phyloP scores from a whole-genome alignment of 2,329 filamentous ascomycete species.

The Botrytis deweyae region DNA sequence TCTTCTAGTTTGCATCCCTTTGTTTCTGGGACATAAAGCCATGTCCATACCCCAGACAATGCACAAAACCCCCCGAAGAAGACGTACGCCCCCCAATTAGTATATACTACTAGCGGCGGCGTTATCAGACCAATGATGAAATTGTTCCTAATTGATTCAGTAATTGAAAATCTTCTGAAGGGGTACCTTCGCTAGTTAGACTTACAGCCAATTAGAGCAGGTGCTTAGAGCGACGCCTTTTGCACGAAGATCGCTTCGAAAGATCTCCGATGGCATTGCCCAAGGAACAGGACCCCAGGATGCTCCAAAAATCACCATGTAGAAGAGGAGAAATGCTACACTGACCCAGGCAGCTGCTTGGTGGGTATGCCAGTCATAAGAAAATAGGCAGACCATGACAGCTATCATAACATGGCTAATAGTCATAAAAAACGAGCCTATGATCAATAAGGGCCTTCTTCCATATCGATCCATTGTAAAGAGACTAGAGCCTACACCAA shows the following conservation, averaged over 20 bases:
- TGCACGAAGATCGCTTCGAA: constrained; percentile 56
- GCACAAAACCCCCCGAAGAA: constrained; percentile 54
- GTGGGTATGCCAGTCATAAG: constrained; percentile 50
- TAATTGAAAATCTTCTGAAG: neutral
- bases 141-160: constrained; percentile 9
- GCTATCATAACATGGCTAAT: constrained; percentile 52
- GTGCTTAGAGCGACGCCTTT: constrained; percentile 66
- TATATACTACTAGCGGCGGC: constrained; percentile 59
- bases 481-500: constrained; percentile 48
- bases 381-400: constrained; percentile 53
- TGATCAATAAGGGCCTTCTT: constrained; percentile 47
- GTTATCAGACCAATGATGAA: constrained; percentile 53
- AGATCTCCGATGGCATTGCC: constrained; percentile 57
- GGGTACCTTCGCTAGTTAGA: neutral
- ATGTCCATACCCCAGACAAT: constrained; percentile 49
- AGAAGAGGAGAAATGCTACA: constrained; percentile 57
- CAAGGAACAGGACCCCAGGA: constrained; percentile 34
- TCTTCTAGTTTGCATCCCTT: constrained; percentile 56
- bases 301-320: constrained; percentile 58
- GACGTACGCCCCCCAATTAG: constrained; percentile 54
- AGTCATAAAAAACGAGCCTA: constrained; percentile 47
- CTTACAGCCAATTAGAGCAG: constrained; percentile 58
- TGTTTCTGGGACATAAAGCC: constrained; percentile 46
- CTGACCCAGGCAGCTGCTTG: constrained; percentile 52
- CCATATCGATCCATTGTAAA: constrained; percentile 51